These are phyloP conservation scores for Fistulinella prunicolor DNA, from an alignment of 768 basidiomycete species.

Conservation along the genomic window DNA sequence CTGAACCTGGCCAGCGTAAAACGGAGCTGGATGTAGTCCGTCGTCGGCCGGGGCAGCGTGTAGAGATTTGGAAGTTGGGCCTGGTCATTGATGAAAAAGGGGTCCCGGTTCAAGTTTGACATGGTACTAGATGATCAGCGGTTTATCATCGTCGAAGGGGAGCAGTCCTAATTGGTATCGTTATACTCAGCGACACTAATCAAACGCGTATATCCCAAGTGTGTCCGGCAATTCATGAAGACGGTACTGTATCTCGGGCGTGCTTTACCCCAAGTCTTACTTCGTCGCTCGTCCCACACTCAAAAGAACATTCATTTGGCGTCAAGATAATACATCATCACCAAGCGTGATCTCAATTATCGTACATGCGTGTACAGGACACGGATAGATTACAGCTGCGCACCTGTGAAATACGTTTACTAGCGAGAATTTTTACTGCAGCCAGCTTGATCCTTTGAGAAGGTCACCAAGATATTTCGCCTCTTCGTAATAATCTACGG, in stretches of 20 bases:
- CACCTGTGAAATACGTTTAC: neutral
- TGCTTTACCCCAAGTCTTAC: too few relatives aligned
- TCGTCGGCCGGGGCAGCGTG: constrained; percentile 10
- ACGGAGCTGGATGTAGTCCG: constrained; percentile 26
- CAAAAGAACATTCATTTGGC: too few relatives aligned
- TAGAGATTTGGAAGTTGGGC: constrained; percentile 1
- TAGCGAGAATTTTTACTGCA: constrained; percentile 22
- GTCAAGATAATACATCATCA: too few relatives aligned
- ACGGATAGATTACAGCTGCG: neutral
- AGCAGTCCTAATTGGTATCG: too few relatives aligned
- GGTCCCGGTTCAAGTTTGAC: constrained; percentile 6
- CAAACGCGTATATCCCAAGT: too few relatives aligned
- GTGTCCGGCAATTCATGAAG: too few relatives aligned
- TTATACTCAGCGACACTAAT: too few relatives aligned
- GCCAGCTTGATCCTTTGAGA: constrained; percentile 57
- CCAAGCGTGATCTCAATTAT: too few relatives aligned
- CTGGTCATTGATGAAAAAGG: neutral
- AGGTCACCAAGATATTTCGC: constrained; percentile 55
- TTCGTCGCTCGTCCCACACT: too few relatives aligned
- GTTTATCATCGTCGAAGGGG: too few relatives aligned
- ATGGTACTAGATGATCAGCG: constrained; percentile 1
- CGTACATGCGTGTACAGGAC: constrained; percentile 7
- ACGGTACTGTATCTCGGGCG: too few relatives aligned
- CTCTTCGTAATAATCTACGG: constrained; percentile 70
- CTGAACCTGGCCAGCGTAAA: constrained; percentile 28